Evolutionary conservation across 2,329 filamentous ascomycete genomes (phyloP).

Genomic region (Cyanodermella asteris): DNA sequence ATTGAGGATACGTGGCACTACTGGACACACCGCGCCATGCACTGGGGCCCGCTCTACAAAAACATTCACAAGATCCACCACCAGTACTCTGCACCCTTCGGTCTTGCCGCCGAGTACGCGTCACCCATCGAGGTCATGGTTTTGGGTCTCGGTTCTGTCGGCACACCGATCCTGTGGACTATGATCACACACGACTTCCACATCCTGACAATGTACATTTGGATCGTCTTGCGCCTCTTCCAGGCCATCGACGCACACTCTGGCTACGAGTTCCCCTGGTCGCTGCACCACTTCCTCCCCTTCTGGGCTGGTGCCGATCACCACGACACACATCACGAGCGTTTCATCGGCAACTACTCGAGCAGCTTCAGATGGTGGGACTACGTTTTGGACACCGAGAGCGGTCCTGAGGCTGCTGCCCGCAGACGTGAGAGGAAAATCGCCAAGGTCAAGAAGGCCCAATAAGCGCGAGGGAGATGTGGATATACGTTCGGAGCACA

Average conservation of each 20-base stretch:
- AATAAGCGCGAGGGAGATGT: slow-evolving; percentile 29
- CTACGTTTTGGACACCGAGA: slow-evolving; percentile 80
- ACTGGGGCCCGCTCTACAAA: slow-evolving; percentile 91
- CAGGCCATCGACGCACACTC: slow-evolving; percentile 96
- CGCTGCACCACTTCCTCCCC: slow-evolving; percentile 78
- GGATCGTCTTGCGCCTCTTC: slow-evolving; percentile 83
- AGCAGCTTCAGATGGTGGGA: slow-evolving; percentile 99
- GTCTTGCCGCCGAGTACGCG: slow-evolving; percentile 88
- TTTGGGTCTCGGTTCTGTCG: slow-evolving; percentile 69
- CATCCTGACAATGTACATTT: slow-evolving; percentile 91
- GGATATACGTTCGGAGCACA: no score
- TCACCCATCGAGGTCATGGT: slow-evolving; percentile 95
- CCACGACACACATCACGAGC: slow-evolving; percentile 93
- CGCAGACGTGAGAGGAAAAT: slow-evolving; percentile 60
- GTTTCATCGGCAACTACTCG: slow-evolving; percentile 94
- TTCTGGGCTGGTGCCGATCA: slow-evolving; percentile 97
- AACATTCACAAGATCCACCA: slow-evolving; percentile 97
- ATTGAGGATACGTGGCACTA: slow-evolving; percentile 97
- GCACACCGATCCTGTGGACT: slow-evolving; percentile 64
- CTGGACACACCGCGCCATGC: slow-evolving; percentile 79
- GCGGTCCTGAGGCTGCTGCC: slow-evolving; percentile 68
- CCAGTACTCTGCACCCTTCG: slow-evolving; percentile 94
- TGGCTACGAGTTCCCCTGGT: slow-evolving; percentile 97
- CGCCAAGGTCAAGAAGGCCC: slow-evolving; percentile 45
- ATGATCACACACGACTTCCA: slow-evolving; percentile 69